phyloP scores from a whole-genome alignment of 2,329 filamentous ascomycete species.

The Claviceps cyperi region DNA sequence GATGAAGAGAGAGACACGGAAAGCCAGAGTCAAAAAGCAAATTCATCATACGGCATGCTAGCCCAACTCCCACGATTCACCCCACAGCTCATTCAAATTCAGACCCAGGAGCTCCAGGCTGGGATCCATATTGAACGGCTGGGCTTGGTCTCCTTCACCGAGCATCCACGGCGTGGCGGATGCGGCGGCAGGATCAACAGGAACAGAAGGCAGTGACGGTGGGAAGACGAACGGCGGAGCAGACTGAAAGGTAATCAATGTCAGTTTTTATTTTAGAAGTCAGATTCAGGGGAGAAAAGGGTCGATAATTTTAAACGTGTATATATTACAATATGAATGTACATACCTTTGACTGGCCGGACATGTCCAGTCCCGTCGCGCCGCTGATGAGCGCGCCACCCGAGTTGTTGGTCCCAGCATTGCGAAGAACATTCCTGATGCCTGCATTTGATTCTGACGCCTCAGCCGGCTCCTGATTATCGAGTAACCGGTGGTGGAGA shows the following conservation, averaged over 20 bases:
- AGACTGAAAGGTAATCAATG: slow-evolving; percentile 19
- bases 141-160: slow-evolving; percentile 17
- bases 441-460: slow-evolving; percentile 11
- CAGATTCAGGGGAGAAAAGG: neutral
- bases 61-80: slow-evolving; percentile 31
- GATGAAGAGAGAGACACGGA: too few species aligned
- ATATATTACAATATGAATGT: too few species aligned
- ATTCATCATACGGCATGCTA: slow-evolving; percentile 7
- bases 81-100: slow-evolving; percentile 42
- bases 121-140: slow-evolving; percentile 36
- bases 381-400: slow-evolving; percentile 12
- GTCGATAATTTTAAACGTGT: too few species aligned
- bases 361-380: slow-evolving; percentile 15
- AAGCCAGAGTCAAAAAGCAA: too few species aligned
- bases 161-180: slow-evolving; percentile 21
- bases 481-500: slow-evolving; percentile 41
- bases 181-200: slow-evolving; percentile 19
- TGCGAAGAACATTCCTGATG: neutral
- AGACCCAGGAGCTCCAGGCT: slow-evolving; percentile 38
- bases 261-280: slow-evolving; percentile 11
- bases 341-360: slow-evolving; percentile 25
- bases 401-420: slow-evolving; percentile 4
- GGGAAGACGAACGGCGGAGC: slow-evolving; percentile 27
- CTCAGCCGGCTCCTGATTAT: slow-evolving; percentile 34
- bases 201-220: slow-evolving; percentile 19